These are phyloP conservation scores for Sugiyamaella lignohabitans DNA, from an alignment of 805 yeast genomes.

Conservation along the genomic window DNA sequence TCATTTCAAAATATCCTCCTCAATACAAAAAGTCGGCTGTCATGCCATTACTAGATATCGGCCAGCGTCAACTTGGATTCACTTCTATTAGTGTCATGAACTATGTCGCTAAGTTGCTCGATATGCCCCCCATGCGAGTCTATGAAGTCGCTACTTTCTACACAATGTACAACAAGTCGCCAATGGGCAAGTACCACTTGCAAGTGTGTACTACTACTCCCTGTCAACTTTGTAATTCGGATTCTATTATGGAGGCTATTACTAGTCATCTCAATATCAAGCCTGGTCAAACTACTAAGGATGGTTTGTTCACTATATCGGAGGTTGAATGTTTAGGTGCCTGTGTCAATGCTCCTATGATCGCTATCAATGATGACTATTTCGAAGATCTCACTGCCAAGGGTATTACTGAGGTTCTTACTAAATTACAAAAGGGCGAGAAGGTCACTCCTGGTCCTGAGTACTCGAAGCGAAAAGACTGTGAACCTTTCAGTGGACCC, in stretches of 20 bases:
- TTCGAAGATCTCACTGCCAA: constrained; percentile 75
- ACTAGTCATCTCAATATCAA: constrained; percentile 52
- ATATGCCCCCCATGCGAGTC: constrained; percentile 92
- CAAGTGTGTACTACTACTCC: constrained; percentile 90
- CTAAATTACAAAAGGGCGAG: constrained; percentile 58
- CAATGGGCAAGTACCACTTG: constrained; percentile 77
- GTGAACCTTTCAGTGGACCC: constrained; percentile 72
- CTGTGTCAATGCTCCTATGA: constrained; percentile 86
- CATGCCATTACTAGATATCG: constrained; percentile 81
- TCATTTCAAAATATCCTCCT: constrained; percentile 73
- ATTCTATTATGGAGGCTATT: constrained; percentile 67
- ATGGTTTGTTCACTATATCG: constrained; percentile 69
- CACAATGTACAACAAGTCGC: constrained; percentile 83
- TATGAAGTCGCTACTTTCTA: constrained; percentile 89
- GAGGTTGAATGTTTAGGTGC: constrained; percentile 92
- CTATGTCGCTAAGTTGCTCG: constrained; percentile 75
- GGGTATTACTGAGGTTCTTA: constrained; percentile 52
- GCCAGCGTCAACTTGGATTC: constrained; percentile 82
- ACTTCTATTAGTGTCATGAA: constrained; percentile 85
- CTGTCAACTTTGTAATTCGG: constrained; percentile 78
- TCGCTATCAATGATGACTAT: constrained; percentile 76
- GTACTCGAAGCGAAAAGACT: constrained; percentile 52
- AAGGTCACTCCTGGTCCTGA: constrained; percentile 63
- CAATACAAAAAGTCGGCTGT: constrained; percentile 84
- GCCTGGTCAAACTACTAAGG: constrained; percentile 74